Evolutionary conservation across 2,329 filamentous ascomycete species (phyloP).

Genomic region (Ophidiomyces ophidiicola): DNA sequence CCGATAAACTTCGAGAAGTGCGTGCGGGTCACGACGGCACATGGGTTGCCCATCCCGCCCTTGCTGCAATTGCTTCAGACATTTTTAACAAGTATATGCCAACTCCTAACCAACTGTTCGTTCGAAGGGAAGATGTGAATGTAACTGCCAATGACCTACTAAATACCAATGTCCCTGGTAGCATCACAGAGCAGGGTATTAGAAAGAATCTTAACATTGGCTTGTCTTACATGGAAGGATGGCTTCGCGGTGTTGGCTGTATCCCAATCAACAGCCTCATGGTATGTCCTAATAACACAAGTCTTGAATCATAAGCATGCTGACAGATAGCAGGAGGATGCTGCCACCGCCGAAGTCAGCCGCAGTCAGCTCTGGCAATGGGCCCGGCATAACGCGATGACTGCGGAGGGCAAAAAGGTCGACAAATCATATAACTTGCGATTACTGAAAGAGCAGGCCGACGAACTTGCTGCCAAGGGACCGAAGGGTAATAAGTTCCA

Average conservation of each 20-base stretch:
- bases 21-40: slow-evolving; percentile 91
- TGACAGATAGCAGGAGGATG: slow-evolving; percentile 54
- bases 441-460: slow-evolving; percentile 74
- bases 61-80: slow-evolving; percentile 76
- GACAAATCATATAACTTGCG: slow-evolving; percentile 84
- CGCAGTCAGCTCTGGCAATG: slow-evolving; percentile 96
- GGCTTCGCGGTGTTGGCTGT: slow-evolving; percentile 87
- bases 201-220: slow-evolving; percentile 96
- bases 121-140: slow-evolving; percentile 77
- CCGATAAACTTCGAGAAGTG: slow-evolving; percentile 92
- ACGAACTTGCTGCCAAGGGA: slow-evolving; percentile 60
- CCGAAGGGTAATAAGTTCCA: slow-evolving; percentile 84
- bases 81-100: slow-evolving; percentile 99
- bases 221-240: slow-evolving; percentile 96
- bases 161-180: slow-evolving; percentile 94
- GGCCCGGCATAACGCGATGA: slow-evolving; percentile 61
- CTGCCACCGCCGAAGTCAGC: slow-evolving; percentile 90
- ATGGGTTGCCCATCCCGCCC: slow-evolving; percentile 92
- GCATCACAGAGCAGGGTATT: slow-evolving; percentile 87
- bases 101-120: slow-evolving; percentile 88
- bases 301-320: background rate
- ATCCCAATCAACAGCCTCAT: slow-evolving; percentile 97
- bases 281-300: slow-evolving; percentile 35
- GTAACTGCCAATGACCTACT: slow-evolving; percentile 81
- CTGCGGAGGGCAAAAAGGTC: slow-evolving; percentile 78